Evolutionary conservation across 441 rosid species (phyloP).

Genomic region (Gossypium davidsonii): DNA sequence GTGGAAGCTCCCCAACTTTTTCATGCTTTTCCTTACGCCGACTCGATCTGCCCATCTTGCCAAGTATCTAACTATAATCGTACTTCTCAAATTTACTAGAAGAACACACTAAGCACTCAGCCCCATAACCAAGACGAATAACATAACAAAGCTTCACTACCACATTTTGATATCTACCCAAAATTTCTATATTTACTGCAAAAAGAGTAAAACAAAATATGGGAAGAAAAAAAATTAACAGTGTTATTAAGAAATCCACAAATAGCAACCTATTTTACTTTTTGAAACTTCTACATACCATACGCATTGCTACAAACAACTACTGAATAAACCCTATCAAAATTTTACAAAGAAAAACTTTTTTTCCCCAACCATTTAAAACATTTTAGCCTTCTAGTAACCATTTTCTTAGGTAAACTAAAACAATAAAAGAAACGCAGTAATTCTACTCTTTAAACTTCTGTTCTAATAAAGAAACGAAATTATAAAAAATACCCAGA

Average conservation of each 20-base stretch:
- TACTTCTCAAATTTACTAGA: background rate
- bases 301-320: background rate
- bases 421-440: background rate
- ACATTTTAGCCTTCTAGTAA: background rate
- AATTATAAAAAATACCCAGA: background rate
- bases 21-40: conserved; percentile 36
- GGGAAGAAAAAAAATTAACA: background rate
- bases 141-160: background rate
- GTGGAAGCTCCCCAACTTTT: conserved; percentile 22
- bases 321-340: background rate
- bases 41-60: conserved; percentile 51
- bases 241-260: background rate
- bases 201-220: background rate
- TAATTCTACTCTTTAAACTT: background rate
- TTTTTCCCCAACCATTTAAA: background rate
- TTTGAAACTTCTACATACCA: background rate
- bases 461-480: background rate
- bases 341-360: background rate
- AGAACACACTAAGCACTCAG: conserved; percentile 6
- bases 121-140: background rate
- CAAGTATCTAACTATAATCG: background rate
- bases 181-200: background rate
- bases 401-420: background rate
- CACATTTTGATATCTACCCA: background rate
- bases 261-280: background rate